A percentile compares a stretch with the other conserved stretches of the same genome.
These are phyloP conservation scores for Calonectria henricotiae DNA, from an alignment of 2,329 filamentous ascomycete genomes.

Conservation along the genomic window DNA sequence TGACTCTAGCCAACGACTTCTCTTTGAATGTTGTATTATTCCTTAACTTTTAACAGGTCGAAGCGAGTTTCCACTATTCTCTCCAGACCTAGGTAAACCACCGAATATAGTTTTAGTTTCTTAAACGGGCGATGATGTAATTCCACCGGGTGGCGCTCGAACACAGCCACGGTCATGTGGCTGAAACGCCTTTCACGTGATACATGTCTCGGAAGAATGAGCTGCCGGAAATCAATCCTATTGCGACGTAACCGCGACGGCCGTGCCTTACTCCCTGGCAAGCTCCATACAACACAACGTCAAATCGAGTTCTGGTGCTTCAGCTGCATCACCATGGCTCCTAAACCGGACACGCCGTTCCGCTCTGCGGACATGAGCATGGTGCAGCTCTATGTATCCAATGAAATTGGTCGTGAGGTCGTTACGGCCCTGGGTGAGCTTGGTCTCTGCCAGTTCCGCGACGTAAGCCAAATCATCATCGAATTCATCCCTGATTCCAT, in stretches of 20 bases:
- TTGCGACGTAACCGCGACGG: slow-evolving; percentile 52
- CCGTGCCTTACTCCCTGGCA: slow-evolving; percentile 52
- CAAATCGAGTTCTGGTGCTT: slow-evolving; percentile 54
- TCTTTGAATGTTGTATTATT: slow-evolving; percentile 23
- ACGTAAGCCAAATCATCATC: slow-evolving; percentile 75
- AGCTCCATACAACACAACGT: slow-evolving; percentile 52
- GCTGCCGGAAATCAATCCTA: slow-evolving; percentile 44
- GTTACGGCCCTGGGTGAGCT: slow-evolving; percentile 97
- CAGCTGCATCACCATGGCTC: slow-evolving; percentile 69
- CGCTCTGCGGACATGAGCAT: slow-evolving; percentile 99
- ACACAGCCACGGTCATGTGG: slow-evolving; percentile 23
- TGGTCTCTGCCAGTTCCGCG: slow-evolving; percentile 95
- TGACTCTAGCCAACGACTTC: slow-evolving; percentile 16
- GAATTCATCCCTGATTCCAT: slow-evolving; percentile 33
- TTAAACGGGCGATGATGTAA: background rate
- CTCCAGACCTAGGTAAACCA: background rate
- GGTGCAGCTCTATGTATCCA: slow-evolving; percentile 99
- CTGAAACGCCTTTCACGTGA: slow-evolving; percentile 51
- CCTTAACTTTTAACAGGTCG: slow-evolving; percentile 25
- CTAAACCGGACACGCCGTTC: slow-evolving; percentile 92
- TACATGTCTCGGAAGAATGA: slow-evolving; percentile 48
- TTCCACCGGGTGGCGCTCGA: background rate
- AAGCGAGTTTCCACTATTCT: slow-evolving; percentile 19
- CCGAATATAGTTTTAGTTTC: background rate
- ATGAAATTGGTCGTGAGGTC: slow-evolving; percentile 98